Percentiles rank a stretch among this genome's conserved stretches.
Conservation (phyloP, 768 basidiomycete genomes). For the Chiua virens region DNA sequence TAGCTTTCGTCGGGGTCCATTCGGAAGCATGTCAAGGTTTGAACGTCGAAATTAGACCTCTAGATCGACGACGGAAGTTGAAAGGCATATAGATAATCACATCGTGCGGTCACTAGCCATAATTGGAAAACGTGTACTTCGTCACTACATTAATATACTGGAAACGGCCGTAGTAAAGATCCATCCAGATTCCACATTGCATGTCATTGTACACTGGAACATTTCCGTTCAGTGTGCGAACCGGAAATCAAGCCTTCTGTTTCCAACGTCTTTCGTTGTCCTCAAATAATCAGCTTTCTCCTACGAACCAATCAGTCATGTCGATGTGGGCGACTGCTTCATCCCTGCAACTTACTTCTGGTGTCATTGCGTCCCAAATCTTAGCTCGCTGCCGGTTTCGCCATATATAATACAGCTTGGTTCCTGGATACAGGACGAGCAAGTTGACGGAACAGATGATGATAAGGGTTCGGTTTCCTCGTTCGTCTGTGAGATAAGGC, state of each 20-base stretch:
- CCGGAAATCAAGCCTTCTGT: conserved; percentile 59
- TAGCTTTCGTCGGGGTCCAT: neutral
- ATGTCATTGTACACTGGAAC: too few relatives aligned
- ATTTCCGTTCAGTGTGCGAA: conserved; percentile 47
- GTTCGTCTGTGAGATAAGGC: conserved; percentile 40
- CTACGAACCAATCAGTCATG: conserved; percentile 30
- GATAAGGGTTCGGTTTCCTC: conserved; percentile 59
- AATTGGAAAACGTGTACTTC: too few relatives aligned
- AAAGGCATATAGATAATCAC: too few relatives aligned
- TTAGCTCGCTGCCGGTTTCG: conserved; percentile 53
- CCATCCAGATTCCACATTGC: too few relatives aligned
- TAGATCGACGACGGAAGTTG: too few relatives aligned
- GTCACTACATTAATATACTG: too few relatives aligned
- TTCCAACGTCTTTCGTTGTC: conserved; percentile 50
- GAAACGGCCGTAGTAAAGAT: too few relatives aligned
- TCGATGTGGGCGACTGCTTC: neutral
- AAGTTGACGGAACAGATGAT: conserved; percentile 50
- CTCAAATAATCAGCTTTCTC: conserved; percentile 51
- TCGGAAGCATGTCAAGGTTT: conserved; percentile 11
- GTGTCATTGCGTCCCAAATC: conserved; percentile 58
- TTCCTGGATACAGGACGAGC: conserved; percentile 50
- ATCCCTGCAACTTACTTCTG: conserved; percentile 34
- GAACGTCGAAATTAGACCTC: too few relatives aligned
- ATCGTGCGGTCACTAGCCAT: too few relatives aligned
- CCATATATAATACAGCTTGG: conserved; percentile 58